Evolutionary conservation across 495 filamentous ascomycete genomes (phyloP), one percentile per base, ranked within the genome.

Genomic region (Penicillium cosmopolitanum): DNA sequence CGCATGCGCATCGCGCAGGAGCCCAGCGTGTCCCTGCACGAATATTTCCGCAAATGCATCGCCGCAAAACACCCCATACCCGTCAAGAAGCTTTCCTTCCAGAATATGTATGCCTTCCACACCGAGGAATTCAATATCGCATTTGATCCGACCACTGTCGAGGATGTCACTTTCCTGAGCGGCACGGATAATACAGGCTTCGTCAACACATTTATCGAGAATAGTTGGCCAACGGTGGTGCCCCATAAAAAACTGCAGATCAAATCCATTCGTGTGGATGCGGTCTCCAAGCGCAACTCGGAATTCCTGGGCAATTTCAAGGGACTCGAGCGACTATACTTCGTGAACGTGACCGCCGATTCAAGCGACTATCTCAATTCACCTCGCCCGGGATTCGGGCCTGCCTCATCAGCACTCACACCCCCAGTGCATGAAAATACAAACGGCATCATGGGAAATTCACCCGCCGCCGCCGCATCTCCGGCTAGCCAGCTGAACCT

Each of bases 1-100:
- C 85, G 85, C 8, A 88, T 88, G 82, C 76, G 85, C 15, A 77
- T 80, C 40, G 73, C 71, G 23, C 80, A 82, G 40, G 85, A 88
- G 61, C 81, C 82, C 11, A 85, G 81, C 51, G 73, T 86, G 10
- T 77, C 75, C 53, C 58, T 85, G 15, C 68, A 80, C 50, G 76
- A 80, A 50, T 84, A 85, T 56, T 87, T 87, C 61, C 83, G 85
- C 15, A 81, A 82, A 55, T 78, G 75, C 50, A 70, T 78, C 6
- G 64, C 77, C 1, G 73, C 76, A 1, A 72, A 75, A 43, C 75
- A 83, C 48, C 67, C 70, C 1, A 59, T 88, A 23, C 44, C 62
- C 0, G 50, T 87, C 4, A 80, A 73, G 38, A 82, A 79, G 50
- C 50, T 87, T 6, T 78, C 77, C 0, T 64, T 88, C 21, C 76